phyloP scores from a whole-genome alignment of 768 basidiomycete species.

The Hygrocybe coccinea region DNA sequence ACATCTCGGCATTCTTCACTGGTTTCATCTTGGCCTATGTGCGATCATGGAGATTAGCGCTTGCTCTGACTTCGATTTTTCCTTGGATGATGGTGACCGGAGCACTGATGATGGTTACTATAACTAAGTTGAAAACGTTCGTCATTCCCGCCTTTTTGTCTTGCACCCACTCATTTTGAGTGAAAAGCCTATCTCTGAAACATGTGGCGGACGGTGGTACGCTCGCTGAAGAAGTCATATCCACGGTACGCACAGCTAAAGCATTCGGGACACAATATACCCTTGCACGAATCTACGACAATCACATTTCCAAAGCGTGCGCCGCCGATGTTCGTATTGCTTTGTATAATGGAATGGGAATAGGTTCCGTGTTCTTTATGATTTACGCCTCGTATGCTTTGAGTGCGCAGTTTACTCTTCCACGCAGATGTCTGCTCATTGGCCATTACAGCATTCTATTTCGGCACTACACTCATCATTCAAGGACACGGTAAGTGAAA shows the following conservation, averaged over 20 bases:
- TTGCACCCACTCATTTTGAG: slow-evolving; percentile 35
- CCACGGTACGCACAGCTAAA: slow-evolving; percentile 81
- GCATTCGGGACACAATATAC: slow-evolving; percentile 80
- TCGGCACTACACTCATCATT: slow-evolving; percentile 82
- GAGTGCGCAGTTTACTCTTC: slow-evolving; percentile 27
- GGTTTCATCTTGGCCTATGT: slow-evolving; percentile 75
- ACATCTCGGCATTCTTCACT: slow-evolving; percentile 63
- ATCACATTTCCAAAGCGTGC: slow-evolving; percentile 49
- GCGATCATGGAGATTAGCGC: slow-evolving; percentile 74
- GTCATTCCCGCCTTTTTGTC: too few relatives aligned
- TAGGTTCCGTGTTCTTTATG: slow-evolving; percentile 77
- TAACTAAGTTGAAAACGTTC: not conserved
- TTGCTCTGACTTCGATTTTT: slow-evolving; percentile 76
- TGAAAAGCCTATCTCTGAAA: slow-evolving; percentile 56
- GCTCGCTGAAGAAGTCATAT: slow-evolving; percentile 89
- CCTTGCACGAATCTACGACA: slow-evolving; percentile 62
- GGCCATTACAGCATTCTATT: slow-evolving; percentile 63
- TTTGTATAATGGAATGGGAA: slow-evolving; percentile 51
- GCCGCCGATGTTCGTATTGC: slow-evolving; percentile 54
- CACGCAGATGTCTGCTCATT: not conserved
- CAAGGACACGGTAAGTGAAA: slow-evolving; percentile 42
- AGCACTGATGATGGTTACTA: slow-evolving; percentile 47
- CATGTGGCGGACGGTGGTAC: slow-evolving; percentile 78
- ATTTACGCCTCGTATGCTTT: slow-evolving; percentile 74
- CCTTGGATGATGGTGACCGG: slow-evolving; percentile 79